Base-by-base conservation (phyloP, 352 stramenopile genomes). In the Plasmopara viticola region DNA sequence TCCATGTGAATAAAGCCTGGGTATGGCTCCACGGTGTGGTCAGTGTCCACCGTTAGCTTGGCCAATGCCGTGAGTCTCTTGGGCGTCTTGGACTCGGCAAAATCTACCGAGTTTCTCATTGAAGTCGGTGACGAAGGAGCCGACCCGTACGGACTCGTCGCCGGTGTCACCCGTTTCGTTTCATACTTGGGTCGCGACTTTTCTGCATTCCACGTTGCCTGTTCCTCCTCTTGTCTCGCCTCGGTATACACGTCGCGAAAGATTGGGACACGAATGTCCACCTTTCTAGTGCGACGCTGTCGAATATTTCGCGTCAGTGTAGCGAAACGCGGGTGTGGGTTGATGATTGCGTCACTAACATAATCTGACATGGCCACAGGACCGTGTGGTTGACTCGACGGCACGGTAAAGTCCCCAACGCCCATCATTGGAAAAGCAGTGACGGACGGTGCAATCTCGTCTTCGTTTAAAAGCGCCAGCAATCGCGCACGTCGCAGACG, bases 271-370 rank as follows among this genome's bases (percentile, higher is more conserved):
- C 84, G 82, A 53, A 95, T 95, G 63, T 95, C 83, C 33, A 95
- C 81, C 46, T 90, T 90, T 43, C 82, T 66, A 6, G 71, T 89
- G 33, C 83, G 78, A 56, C 97, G 90, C 64, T 97, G 86, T 52
- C 97, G 89, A 69, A 99, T 99, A 78, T 99, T 99, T 39, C 87
- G 81, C 54, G 94, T 99, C 29, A 99, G 74, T 13, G 97, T 97
- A 38, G 93, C 81, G 66, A 99, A 99, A 4, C 97, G 84, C 52
- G 97, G 97, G 74, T 99, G 97, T 45, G 97, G 96, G 72, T 99
- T 99, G 64, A 99, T 99, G 30, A 98, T 90, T 12, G 66, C 77
- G 70, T 99, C 97, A 42, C 95, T 95, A 51, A 99, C 83, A 61
- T 98, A 99, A 51, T 95, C 83, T 49, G 95, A 99, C 44, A 96